These are phyloP conservation scores for Dryas alaskensis DNA, from an alignment of 306 rosid species.

Conservation along the genomic window DNA sequence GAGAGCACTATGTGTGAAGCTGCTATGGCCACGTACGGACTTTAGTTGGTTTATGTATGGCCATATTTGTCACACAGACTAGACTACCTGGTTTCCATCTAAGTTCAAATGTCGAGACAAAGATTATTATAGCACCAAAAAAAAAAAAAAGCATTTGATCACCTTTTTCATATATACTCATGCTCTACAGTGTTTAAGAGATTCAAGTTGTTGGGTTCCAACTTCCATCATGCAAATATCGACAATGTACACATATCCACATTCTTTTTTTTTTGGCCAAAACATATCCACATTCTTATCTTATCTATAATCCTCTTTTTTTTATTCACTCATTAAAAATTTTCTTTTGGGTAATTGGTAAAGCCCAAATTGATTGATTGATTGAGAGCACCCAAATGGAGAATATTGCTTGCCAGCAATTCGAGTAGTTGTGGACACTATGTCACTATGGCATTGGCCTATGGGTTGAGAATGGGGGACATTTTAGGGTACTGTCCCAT, in stretches of 20 bases:
- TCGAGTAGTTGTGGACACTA: conserved; percentile 21
- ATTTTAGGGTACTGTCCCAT: conserved; percentile 35
- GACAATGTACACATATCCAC: conserved; percentile 1
- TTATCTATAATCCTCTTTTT: neutral
- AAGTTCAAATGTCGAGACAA: neutral
- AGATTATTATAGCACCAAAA: neutral
- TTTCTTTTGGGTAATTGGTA: conserved; percentile 6
- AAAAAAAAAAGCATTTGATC: neutral
- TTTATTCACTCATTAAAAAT: neutral
- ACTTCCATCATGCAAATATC: neutral
- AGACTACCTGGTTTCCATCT: neutral
- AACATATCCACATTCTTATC: conserved; percentile 30
- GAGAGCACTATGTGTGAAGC: conserved; percentile 43
- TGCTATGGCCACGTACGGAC: conserved; percentile 43
- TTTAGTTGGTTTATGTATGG: too few species aligned
- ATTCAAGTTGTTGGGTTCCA: neutral
- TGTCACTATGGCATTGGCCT: conserved; percentile 11
- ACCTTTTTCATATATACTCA: neutral
- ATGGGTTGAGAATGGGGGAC: conserved; percentile 24
- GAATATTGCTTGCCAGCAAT: conserved; percentile 34
- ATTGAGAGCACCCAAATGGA: conserved; percentile 20
- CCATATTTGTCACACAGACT: too few species aligned
- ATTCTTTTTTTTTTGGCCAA: conserved; percentile 6
- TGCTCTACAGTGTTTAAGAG: neutral
- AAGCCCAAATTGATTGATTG: neutral